phyloP scores from a whole-genome alignment of 2,329 filamentous ascomycete species.

The Plenodomus tracheiphilus region DNA sequence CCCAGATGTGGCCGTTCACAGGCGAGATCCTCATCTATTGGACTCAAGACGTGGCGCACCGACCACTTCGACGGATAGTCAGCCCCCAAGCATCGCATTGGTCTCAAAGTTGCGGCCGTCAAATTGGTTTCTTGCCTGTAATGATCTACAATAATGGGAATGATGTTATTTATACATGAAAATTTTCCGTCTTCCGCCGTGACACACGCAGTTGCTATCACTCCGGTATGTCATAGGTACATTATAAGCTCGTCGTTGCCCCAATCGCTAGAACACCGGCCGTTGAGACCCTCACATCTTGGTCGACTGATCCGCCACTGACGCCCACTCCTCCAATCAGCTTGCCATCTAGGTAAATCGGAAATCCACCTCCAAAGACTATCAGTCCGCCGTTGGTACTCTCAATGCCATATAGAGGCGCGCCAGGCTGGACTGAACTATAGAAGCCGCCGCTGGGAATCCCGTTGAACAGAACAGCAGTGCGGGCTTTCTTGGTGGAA shows the following conservation, averaged over 20 bases:
- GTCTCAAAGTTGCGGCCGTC: no score
- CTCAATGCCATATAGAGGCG: conserved; percentile 25
- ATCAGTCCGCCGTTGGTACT: conserved; percentile 33
- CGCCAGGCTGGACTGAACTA: conserved; percentile 18
- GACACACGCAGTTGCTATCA: no score
- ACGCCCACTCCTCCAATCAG: conserved; percentile 36
- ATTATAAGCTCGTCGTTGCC: no score
- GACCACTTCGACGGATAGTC: no score
- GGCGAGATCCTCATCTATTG: no score
- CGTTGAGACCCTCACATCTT: conserved; percentile 31
- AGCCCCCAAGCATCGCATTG: no score
- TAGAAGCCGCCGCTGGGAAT: conserved; percentile 17
- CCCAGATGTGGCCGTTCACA: not conserved
- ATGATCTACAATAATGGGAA: no score
- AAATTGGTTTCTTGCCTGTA: no score
- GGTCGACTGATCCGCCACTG: conserved; percentile 30
- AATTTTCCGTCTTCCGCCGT: no score
- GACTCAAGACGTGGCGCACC: no score
- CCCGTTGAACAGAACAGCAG: conserved; percentile 34
- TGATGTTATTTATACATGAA: no score
- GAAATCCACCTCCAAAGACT: conserved; percentile 35
- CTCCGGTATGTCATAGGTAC: no score
- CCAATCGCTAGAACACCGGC: conserved; percentile 13
- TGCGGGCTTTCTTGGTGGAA: conserved; percentile 33
- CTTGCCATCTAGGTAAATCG: conserved; percentile 25